phyloP scores from a whole-genome alignment of 2,329 filamentous ascomycete species.

The Ophiostoma himal-ulmi region DNA sequence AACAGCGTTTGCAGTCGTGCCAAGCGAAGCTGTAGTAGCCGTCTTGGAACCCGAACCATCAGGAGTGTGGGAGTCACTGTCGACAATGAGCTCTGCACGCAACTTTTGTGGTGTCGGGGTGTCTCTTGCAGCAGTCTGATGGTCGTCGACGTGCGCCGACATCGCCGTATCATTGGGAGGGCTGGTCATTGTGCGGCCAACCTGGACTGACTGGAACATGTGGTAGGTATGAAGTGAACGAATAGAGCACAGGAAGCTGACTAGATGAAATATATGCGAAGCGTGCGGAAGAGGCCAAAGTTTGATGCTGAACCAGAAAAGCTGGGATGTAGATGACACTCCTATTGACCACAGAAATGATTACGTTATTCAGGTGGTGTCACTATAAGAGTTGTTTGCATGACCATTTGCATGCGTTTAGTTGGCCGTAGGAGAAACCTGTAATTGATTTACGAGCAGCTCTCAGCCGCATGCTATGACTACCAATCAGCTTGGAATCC shows the following conservation, averaged over 20 bases:
- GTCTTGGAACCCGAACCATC: background rate
- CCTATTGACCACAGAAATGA: background rate
- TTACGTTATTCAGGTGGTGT: background rate
- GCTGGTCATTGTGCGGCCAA: background rate
- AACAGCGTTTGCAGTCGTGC: background rate
- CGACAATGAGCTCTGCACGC: background rate
- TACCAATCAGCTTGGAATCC: background rate
- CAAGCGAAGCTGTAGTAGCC: background rate
- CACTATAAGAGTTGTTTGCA: background rate
- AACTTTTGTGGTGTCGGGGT: background rate
- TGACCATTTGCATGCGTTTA: background rate
- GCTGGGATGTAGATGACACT: background rate
- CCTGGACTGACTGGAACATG: background rate
- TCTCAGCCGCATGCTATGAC: background rate
- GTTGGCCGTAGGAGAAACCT: background rate
- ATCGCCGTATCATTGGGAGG: background rate
- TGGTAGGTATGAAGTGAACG: background rate
- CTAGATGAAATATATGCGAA: too few species aligned
- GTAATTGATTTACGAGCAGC: background rate
- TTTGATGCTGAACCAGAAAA: background rate
- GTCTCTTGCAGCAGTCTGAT: background rate
- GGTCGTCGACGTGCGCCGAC: background rate
- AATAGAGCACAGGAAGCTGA: too few species aligned
- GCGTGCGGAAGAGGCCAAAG: background rate
- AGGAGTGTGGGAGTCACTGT: background rate